Percentiles rank a stretch among this genome's conserved stretches.
Evolutionary conservation across 2,329 filamentous ascomycete genomes (phyloP).

Genomic region (Fusarium sterilihyphosum): DNA sequence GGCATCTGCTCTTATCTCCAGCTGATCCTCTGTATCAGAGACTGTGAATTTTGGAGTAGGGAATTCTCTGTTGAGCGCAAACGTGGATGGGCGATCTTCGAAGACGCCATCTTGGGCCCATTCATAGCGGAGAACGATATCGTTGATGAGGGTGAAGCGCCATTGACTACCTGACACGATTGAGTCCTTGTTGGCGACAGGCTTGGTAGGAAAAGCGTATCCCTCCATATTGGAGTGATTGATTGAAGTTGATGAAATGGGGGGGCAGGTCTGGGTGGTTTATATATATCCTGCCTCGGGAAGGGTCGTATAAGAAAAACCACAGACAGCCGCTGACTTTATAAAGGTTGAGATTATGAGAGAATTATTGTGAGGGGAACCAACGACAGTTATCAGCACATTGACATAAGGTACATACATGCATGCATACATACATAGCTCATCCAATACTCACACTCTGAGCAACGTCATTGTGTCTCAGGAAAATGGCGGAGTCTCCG

Average conservation of each 20-base stretch:
- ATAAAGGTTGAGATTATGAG: not conserved
- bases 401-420: not conserved
- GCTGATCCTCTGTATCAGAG: constrained; percentile 54
- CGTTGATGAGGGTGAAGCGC: constrained; percentile 68
- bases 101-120: constrained; percentile 69
- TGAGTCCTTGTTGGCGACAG: constrained; percentile 27
- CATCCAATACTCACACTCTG: not conserved
- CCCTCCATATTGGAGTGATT: constrained; percentile 26
- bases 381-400: not conserved
- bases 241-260: not conserved
- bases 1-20: constrained; percentile 65
- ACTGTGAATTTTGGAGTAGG: constrained; percentile 57
- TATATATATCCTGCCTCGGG: not conserved
- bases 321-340: not conserved
- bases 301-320: not conserved
- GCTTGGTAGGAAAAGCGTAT: constrained; percentile 32
- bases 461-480: constrained; percentile 25
- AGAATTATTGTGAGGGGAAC: constrained; percentile 21
- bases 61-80: constrained; percentile 64
- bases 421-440: not conserved
- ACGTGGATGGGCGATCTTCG: constrained; percentile 70
- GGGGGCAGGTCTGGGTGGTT: not conserved
- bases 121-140: constrained; percentile 68
- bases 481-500: constrained; percentile 20
- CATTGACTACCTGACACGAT: constrained; percentile 51